phyloP scores from a whole-genome alignment of 1,139 yeast genomes.

The Yamadazyma blattariae region DNA sequence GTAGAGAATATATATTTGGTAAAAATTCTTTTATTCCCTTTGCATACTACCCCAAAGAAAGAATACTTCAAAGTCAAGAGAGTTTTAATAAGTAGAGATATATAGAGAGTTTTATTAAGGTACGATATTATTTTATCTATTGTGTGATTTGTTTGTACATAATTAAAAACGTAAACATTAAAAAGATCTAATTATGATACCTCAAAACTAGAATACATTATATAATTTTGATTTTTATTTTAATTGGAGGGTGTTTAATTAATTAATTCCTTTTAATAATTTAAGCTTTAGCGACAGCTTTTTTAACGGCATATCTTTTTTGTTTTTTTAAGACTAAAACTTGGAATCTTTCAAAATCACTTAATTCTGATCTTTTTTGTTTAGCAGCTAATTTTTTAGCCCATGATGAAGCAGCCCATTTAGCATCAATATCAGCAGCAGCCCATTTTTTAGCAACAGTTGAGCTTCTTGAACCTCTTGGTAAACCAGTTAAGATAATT shows the following conservation, averaged over 20 bases:
- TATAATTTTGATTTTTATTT: conserved; percentile 10
- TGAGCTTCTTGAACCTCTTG: conserved; percentile 92
- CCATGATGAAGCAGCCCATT: conserved; percentile 95
- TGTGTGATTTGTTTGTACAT: conserved; percentile 14
- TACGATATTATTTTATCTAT: conserved; percentile 18
- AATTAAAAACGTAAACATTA: conserved; percentile 28
- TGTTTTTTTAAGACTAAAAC: conserved; percentile 96
- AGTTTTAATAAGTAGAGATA: too few relatives aligned
- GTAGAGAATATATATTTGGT: too few relatives aligned
- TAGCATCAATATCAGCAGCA: conserved; percentile 81
- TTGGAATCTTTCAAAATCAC: conserved; percentile 99
- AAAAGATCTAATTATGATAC: conserved; percentile 30
- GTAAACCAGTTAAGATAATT: conserved; percentile 75
- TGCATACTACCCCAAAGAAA: too few relatives aligned
- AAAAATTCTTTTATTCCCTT: too few relatives aligned
- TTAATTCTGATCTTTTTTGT: conserved; percentile 86
- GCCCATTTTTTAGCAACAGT: conserved; percentile 91
- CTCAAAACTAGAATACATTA: conserved; percentile 35
- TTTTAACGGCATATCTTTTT: conserved; percentile 92
- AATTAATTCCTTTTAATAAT: conserved; percentile 16
- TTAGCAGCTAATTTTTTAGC: conserved; percentile 97
- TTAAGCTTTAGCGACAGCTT: conserved; percentile 80
- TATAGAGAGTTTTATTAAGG: too few relatives aligned
- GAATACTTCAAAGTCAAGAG: too few relatives aligned
- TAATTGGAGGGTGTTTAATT: conserved; percentile 9